Base-by-base conservation (phyloP, 2,329 filamentous ascomycete species). In the Chrysosporium queenslandicum region DNA sequence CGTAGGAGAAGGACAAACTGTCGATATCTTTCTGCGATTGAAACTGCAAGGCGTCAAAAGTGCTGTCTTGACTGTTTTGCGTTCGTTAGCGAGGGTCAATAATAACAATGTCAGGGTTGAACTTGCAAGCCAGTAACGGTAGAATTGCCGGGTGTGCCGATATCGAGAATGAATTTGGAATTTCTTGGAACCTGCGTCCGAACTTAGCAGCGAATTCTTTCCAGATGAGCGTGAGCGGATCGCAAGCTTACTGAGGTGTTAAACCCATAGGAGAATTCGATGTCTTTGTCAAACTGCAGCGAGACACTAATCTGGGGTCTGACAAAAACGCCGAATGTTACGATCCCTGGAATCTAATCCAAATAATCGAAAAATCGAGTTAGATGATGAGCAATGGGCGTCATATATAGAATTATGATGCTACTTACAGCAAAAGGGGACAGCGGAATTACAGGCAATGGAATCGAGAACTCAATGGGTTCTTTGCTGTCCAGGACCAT, bases 91-190 rank as follows among this genome's bases (percentile, higher is more conserved):
- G 40, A 37, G 18, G 25, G 14, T 48, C 25, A 11, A 16, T 11
- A 5, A 21, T 37, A 14, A 4, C 14, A 16, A 30, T 18, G 2
- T 6, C 8, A 34, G 16, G 12, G 45, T 3, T 40, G 40, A 20
- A 56, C 63, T 58, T 58, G 65, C 64, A 65, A 69, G 51, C 63
- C 61, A 55, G 4, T 70, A 70, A 53, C 53, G 23, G 53, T 56
- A 14, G 58, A 60, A 30, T 59, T 59, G 1, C n/a, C 25, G 5
- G 54, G 25, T 11, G 58, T 30, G 12, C 36, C 36, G 23, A 60
- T 52, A 25, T 59, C 55, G n/a, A 60, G 48, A 2, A 42, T 43
- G 9, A 60, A 53, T 12, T 46, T 56, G 1, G 58, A 58, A 37
- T 55, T 41, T 12, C 56, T 50, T 9, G 58, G 58, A 0, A 60